Percentiles rank a stretch among this genome's conserved stretches.
phyloP scores from a whole-genome alignment of 176 grass and related monocot genomes.

The Elymus sibiricus region DNA sequence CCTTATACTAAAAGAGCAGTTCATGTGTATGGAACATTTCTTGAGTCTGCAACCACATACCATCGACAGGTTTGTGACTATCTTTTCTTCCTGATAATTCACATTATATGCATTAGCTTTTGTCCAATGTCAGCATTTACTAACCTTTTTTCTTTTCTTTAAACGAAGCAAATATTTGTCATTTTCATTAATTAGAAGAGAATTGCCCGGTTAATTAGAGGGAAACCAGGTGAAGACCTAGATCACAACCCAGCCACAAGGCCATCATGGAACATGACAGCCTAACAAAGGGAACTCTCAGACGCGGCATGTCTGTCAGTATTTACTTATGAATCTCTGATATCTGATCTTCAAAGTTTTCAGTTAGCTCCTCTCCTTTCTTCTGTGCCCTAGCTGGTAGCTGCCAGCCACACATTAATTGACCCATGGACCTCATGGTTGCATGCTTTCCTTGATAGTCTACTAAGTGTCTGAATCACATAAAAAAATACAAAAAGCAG shows the following conservation, averaged over 20 bases:
- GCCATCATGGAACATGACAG: neutral
- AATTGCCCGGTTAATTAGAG: neutral
- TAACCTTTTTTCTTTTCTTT: neutral
- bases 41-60: slow-evolving; percentile 79
- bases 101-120: neutral
- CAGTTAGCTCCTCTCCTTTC: neutral
- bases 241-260: neutral
- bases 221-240: too few species aligned
- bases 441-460: neutral
- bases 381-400: neutral
- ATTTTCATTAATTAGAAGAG: neutral
- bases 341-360: neutral
- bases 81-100: neutral
- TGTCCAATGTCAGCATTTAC: neutral
- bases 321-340: neutral
- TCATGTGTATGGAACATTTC: slow-evolving; percentile 71
- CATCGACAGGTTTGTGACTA: slow-evolving; percentile 75
- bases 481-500: neutral
- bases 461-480: neutral
- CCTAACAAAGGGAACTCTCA: neutral
- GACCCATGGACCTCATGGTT: neutral
- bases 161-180: neutral
- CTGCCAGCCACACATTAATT: slow-evolving; percentile 10
- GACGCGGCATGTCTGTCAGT: neutral
- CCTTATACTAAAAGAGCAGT: slow-evolving; percentile 72